A percentile compares a stretch with the other conserved stretches of the same genome.
phyloP scores from a whole-genome alignment of 2,329 filamentous ascomycete species.

The Pseudocercospora cruenta region DNA sequence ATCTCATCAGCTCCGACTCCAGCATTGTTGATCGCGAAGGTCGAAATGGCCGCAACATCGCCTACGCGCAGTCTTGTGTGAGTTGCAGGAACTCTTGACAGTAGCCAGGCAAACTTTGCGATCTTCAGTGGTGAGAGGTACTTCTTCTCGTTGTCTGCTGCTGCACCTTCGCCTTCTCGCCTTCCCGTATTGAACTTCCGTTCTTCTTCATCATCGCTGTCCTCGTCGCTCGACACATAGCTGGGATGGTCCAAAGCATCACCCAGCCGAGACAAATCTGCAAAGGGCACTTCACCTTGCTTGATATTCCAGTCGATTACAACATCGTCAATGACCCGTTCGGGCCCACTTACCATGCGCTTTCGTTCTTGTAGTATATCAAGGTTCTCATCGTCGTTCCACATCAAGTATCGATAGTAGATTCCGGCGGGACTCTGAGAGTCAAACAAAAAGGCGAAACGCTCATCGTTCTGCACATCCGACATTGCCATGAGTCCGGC shows the following conservation, averaged over 20 bases:
- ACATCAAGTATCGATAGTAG: slow-evolving; percentile 92
- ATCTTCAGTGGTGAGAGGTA: slow-evolving; percentile 82
- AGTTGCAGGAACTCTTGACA: slow-evolving; percentile 79
- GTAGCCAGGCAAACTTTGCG: slow-evolving; percentile 78
- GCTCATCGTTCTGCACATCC: slow-evolving; percentile 82
- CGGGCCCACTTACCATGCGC: slow-evolving; percentile 42
- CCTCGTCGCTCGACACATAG: slow-evolving; percentile 85
- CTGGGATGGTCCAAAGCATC: slow-evolving; percentile 83
- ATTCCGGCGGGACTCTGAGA: slow-evolving; percentile 75
- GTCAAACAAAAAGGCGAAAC: slow-evolving; percentile 94
- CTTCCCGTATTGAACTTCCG: slow-evolving; percentile 46
- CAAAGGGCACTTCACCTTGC: slow-evolving; percentile 70
- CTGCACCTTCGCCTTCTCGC: slow-evolving; percentile 44
- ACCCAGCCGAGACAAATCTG: slow-evolving; percentile 63
- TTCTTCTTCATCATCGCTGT: slow-evolving; percentile 64
- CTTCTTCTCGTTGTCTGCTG: slow-evolving; percentile 48
- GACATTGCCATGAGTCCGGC: slow-evolving; percentile 85
- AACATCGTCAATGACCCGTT: slow-evolving; percentile 68
- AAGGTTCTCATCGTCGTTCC: slow-evolving; percentile 57
- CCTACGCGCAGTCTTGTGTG: slow-evolving; percentile 77
- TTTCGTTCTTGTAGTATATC: slow-evolving; percentile 44
- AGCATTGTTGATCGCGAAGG: slow-evolving; percentile 87
- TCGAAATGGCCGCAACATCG: slow-evolving; percentile 81
- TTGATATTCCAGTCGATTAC: slow-evolving; percentile 78
- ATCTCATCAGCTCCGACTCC: slow-evolving; percentile 85